Percentiles rank a stretch among this genome's conserved stretches.
These are phyloP conservation scores for Aspergillus asperescens DNA, from an alignment of 495 filamentous ascomycete genomes.

Conservation along the genomic window DNA sequence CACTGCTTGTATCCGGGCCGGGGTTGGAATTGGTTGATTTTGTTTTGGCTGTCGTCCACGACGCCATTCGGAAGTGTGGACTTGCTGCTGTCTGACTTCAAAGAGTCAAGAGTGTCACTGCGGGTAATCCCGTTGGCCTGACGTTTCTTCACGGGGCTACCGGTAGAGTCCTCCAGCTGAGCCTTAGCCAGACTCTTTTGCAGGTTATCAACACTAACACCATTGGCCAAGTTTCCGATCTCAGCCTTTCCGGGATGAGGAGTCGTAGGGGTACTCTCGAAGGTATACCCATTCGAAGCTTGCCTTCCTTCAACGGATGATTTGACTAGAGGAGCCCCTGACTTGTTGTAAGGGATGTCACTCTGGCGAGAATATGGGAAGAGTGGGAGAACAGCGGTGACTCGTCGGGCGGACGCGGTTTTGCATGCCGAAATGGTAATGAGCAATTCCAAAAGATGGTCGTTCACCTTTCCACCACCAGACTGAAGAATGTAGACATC, in stretches of 20 bases:
- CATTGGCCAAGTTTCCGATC: conserved; percentile 57
- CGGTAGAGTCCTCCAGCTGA: conserved; percentile 51
- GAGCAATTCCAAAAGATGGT: conserved; percentile 90
- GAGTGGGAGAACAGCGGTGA: conserved; percentile 90
- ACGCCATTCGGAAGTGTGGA: conserved; percentile 23
- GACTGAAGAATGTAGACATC: conserved; percentile 97
- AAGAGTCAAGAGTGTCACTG: conserved; percentile 59
- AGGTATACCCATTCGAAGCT: conserved; percentile 68
- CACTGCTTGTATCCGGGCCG: conserved; percentile 95
- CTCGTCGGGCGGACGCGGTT: conserved; percentile 83
- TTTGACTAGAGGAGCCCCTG: conserved; percentile 79
- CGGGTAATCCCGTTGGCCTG: conserved; percentile 41
- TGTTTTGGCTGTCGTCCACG: conserved; percentile 51
- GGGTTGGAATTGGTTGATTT: conserved; percentile 60
- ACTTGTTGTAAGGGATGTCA: conserved; percentile 93
- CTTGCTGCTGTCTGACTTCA: conserved; percentile 39
- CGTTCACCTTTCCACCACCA: conserved; percentile 85
- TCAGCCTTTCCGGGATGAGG: conserved; percentile 64
- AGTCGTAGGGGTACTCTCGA: conserved; percentile 86
- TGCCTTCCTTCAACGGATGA: conserved; percentile 46
- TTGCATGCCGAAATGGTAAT: conserved; percentile 97
- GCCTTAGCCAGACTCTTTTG: conserved; percentile 60
- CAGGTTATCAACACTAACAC: conserved; percentile 56
- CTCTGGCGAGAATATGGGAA: conserved; percentile 96
- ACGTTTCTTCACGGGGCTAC: conserved; percentile 38